Conservation (phyloP, 192 early-diverging fungal species). For the Dispira parvispora region DNA sequence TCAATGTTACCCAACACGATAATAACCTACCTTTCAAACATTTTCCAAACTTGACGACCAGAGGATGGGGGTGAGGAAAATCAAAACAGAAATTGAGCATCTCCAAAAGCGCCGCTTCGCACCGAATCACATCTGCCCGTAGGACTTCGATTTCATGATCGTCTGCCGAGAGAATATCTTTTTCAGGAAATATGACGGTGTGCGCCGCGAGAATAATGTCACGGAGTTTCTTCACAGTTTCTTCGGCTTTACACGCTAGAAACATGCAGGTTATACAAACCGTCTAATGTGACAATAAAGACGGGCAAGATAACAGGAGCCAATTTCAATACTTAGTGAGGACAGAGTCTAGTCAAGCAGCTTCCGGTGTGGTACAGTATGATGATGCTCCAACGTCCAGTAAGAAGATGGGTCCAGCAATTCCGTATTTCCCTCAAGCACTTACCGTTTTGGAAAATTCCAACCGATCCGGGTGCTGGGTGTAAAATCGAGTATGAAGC, state of each 20-base stretch:
- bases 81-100: conserved; percentile 71
- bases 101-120: conserved; percentile 58
- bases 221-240: conserved; percentile 67
- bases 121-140: conserved; percentile 38
- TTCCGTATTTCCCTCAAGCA: not conserved
- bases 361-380: too few species aligned
- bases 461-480: not conserved
- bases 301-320: not conserved
- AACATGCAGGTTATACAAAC: conserved; percentile 52
- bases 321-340: too few species aligned
- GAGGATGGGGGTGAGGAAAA: conserved; percentile 48
- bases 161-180: conserved; percentile 18
- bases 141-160: conserved; percentile 45
- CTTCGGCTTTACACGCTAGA: conserved; percentile 74
- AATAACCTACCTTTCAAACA: conserved; percentile 30
- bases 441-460: conserved; percentile 5
- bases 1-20: not conserved
- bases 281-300: conserved; percentile 19
- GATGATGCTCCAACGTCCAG: too few species aligned
- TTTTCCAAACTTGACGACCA: conserved; percentile 55
- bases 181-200: conserved; percentile 17
- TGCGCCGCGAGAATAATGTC: conserved; percentile 57
- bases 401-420: too few species aligned
- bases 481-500: not conserved
- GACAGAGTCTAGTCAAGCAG: too few species aligned